phyloP scores from a whole-genome alignment of 2,329 filamentous ascomycete species.

The Mycosphaerella sp. region DNA sequence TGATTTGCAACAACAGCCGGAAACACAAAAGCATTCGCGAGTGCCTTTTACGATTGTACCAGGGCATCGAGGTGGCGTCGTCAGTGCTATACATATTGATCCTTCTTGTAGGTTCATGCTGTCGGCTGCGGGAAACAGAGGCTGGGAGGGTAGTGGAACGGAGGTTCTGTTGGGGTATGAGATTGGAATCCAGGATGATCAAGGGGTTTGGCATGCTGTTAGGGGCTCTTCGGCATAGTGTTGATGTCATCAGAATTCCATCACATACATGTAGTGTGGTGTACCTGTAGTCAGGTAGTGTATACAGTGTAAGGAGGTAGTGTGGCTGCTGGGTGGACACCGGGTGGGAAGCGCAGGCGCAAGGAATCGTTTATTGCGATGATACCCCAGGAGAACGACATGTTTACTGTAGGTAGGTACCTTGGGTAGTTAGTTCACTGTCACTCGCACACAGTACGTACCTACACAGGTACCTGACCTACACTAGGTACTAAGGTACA shows the following conservation, averaged over 20 bases:
- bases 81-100: slow-evolving; percentile 79
- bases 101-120: slow-evolving; percentile 86
- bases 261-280: too few species aligned
- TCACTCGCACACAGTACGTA: too few species aligned
- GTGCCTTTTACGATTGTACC: slow-evolving; percentile 96
- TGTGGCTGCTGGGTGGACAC: background rate
- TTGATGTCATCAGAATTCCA: too few species aligned
- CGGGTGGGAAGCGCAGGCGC: background rate
- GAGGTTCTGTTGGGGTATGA: slow-evolving; percentile 94
- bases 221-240: slow-evolving; percentile 4
- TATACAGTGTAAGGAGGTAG: background rate
- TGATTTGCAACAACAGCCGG: slow-evolving; percentile 64
- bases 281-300: too few species aligned
- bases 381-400: slow-evolving; percentile 1
- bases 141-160: slow-evolving; percentile 82
- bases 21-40: slow-evolving; percentile 59
- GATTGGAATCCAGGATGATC: slow-evolving; percentile 47
- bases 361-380: background rate
- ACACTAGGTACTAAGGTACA: too few species aligned
- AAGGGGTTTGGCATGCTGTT: slow-evolving; percentile 29
- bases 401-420: background rate
- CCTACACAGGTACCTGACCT: too few species aligned
- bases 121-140: slow-evolving; percentile 81
- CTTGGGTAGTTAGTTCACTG: too few species aligned
- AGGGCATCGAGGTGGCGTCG: slow-evolving; percentile 80